phyloP scores from a whole-genome alignment of 805 yeast species.

The Candida coleopterorum region DNA sequence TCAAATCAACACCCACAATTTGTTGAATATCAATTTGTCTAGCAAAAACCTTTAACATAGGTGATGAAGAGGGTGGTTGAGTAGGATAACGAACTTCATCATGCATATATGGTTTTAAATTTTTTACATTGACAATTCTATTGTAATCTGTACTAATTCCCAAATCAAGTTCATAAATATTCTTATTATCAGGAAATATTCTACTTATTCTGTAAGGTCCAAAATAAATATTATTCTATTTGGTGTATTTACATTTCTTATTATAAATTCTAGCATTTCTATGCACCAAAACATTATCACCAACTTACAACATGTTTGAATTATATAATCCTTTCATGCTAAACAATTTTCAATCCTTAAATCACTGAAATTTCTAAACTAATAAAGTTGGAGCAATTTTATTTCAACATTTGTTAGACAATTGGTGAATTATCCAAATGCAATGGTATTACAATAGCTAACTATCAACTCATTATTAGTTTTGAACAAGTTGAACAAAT shows the following conservation, averaged over 20 bases:
- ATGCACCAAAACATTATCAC: not conserved
- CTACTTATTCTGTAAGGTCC: not conserved
- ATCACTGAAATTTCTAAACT: no score
- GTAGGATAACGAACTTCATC: not conserved
- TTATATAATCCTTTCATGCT: no score
- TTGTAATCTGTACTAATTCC: not conserved
- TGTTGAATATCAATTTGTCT: not conserved
- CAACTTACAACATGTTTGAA: not conserved
- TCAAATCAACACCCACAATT: not conserved
- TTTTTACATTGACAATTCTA: not conserved
- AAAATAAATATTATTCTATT: not conserved
- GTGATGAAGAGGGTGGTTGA: not conserved
- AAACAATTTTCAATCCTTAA: no score
- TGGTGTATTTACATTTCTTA: not conserved
- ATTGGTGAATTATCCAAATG: conserved; percentile 41
- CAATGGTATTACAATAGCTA: conserved; percentile 35
- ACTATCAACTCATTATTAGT: conserved; percentile 33
- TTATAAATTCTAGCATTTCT: not conserved
- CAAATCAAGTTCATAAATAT: conserved; percentile 2
- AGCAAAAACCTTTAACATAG: not conserved
- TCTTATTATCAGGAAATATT: not conserved
- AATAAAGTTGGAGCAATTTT: no score
- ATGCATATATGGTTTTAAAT: not conserved
- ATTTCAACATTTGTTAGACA: no score
- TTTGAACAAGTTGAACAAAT: conserved; percentile 24